Base-by-base conservation (phyloP, 495 filamentous ascomycete genomes). In the Lophiostoma macrostomum region DNA sequence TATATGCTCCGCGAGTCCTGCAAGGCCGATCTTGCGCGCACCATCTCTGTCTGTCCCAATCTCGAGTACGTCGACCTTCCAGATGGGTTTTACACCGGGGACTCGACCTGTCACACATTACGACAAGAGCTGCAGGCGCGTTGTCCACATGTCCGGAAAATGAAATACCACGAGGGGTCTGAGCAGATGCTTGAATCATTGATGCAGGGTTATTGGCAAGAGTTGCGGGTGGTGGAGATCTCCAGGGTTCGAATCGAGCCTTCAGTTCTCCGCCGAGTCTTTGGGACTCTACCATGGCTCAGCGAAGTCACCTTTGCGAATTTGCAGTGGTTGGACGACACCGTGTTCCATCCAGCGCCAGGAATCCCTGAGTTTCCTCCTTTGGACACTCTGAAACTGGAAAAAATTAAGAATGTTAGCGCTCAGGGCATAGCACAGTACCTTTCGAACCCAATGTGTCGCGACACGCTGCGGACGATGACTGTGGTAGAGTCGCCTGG, bases 1-100 rank as follows among this genome's bases (percentile, higher is more conserved):
- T 97, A 96, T 68, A 96, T 96, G 93, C 85, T 89, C 37, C 83
- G 93, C 35, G 91, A 96, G 70, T 84, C 85, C 5, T 86, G 80
- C 72, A 90, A 90, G 67, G 75, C 86, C 29, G 85, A 88, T 50
- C 79, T 96, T 44, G 93, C 93, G 13, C 81, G 89, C 35, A 88
- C 85, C 18, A 84, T 96, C 30, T 88, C 87, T 28, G 86, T 93
- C 0, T 73, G 87, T n/a, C 87, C 88, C 16, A 85, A 90, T 55
- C 76, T 97, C 3, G 85, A 80, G 64, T 96, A 91, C 67, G 85
- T 96, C 54, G 93, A 98, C 69, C 74, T 98, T 12, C 91, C 93
- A 6, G 86, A 90, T 58, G 90, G 89, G 32, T 74, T 96, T 52
- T 96, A 80, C 70, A 80, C 74, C 36, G 90, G 93, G 58, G 90